Conservation (phyloP, 495 filamentous ascomycete genomes). For the Rhypophila decipiens region DNA sequence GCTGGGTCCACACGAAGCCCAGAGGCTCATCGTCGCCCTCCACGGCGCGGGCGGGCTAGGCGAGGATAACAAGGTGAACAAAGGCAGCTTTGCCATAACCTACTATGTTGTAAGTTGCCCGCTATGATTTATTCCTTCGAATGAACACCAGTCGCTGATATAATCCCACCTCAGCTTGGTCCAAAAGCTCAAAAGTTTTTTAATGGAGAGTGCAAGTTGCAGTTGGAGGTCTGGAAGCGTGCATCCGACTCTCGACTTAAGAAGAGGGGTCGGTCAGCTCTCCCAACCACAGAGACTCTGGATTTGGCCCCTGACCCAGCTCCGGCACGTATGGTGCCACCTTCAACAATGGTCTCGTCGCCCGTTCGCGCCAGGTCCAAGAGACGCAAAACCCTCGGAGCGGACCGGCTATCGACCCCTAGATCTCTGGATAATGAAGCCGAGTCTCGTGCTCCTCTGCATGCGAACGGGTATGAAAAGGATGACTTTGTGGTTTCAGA, state of each 20-base stretch:
- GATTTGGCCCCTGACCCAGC: constrained; percentile 31
- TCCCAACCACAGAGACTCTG: constrained; percentile 18
- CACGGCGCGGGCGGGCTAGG: constrained; percentile 34
- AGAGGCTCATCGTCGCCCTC: constrained; percentile 43
- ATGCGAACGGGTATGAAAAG: constrained; percentile 39
- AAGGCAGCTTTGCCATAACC: constrained; percentile 27
- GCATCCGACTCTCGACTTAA: constrained; percentile 12
- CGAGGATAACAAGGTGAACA: constrained; percentile 40
- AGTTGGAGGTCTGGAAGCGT: constrained; percentile 12
- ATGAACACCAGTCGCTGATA: not conserved
- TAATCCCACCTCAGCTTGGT: constrained; percentile 31
- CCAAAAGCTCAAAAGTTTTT: constrained; percentile 22
- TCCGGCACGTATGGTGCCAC: constrained; percentile 36
- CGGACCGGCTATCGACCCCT: too few relatives aligned
- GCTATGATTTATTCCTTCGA: not conserved
- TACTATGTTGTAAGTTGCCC: constrained; percentile 30
- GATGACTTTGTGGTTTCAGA: constrained; percentile 49
- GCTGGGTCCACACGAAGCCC: constrained; percentile 40
- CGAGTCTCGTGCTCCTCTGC: constrained; percentile 23
- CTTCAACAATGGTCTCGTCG: constrained; percentile 84
- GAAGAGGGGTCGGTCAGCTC: not conserved
- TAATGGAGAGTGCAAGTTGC: constrained; percentile 14
- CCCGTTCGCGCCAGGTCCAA: constrained; percentile 47
- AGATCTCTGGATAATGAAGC: constrained; percentile 33
- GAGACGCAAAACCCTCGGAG: constrained; percentile 35